phyloP scores from a whole-genome alignment of 2,329 filamentous ascomycete genomes.

The Phialemonium atrogriseum region DNA sequence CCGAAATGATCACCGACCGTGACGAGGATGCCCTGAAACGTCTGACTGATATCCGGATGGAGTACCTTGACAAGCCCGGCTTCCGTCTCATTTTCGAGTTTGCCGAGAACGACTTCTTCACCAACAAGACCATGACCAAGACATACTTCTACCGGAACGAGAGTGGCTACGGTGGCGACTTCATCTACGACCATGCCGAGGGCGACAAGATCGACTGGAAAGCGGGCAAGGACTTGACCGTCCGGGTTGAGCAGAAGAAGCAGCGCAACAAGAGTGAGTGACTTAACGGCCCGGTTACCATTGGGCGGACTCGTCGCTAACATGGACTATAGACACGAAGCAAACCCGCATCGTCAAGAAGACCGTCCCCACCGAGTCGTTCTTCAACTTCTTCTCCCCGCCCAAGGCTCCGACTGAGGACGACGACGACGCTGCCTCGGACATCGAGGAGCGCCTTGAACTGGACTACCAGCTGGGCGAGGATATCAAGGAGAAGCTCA shows the following conservation, averaged over 20 bases:
- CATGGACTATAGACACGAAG: constrained; percentile 69
- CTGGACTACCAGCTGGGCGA: constrained; percentile 98
- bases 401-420: constrained; percentile 78
- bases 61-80: constrained; percentile 95
- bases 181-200: constrained; percentile 98
- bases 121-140: constrained; percentile 94
- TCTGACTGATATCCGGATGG: constrained; percentile 92
- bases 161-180: constrained; percentile 96
- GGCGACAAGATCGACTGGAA: constrained; percentile 99
- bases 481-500: constrained; percentile 99
- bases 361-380: constrained; percentile 96
- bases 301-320: constrained; percentile 8
- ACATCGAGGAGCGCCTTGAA: constrained; percentile 96
- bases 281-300: neutral
- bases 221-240: constrained; percentile 82
- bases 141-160: constrained; percentile 99
- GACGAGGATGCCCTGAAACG: constrained; percentile 90
- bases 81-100: constrained; percentile 99
- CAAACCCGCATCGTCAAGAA: constrained; percentile 99
- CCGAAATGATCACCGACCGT: constrained; percentile 97
- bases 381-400: constrained; percentile 98
- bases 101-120: constrained; percentile 89
- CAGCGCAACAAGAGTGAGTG: constrained; percentile 95
- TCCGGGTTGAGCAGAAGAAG: constrained; percentile 97
- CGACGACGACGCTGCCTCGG: constrained; percentile 66